Conservation (phyloP, 495 filamentous ascomycete species). For the Cetradonia linearis region DNA sequence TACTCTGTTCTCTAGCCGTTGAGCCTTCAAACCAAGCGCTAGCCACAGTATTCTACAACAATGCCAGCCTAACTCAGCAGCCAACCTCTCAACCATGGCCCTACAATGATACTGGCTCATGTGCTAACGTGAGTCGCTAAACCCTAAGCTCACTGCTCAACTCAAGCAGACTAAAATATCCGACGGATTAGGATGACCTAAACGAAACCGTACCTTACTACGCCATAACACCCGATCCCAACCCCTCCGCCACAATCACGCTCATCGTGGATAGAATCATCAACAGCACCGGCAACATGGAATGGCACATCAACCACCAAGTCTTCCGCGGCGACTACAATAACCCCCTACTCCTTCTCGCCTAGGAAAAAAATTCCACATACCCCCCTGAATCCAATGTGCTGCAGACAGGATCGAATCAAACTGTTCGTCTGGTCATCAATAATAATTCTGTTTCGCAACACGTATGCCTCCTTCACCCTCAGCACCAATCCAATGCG, state of each 20-base stretch:
- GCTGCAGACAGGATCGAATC: conserved; percentile 11
- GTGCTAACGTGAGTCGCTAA: conserved; percentile 13
- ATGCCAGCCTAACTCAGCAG: conserved; percentile 25
- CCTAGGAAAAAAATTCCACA: background rate
- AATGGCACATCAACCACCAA: conserved; percentile 28
- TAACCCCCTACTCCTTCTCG: conserved; percentile 27
- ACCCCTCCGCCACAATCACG: conserved; percentile 24
- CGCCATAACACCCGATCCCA: conserved; percentile 15
- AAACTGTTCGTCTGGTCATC: conserved; percentile 1
- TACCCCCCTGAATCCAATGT: conserved; percentile 16
- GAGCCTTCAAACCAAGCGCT: conserved; percentile 23
- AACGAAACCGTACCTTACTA: conserved; percentile 25
- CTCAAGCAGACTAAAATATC: conserved; percentile 21
- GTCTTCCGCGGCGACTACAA: conserved; percentile 32
- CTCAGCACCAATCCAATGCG: background rate
- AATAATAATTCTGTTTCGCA: conserved; percentile 16
- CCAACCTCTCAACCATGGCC: background rate
- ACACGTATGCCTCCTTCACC: conserved; percentile 3
- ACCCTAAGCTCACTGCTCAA: conserved; percentile 12
- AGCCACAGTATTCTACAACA: conserved; percentile 34
- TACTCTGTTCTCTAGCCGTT: conserved; percentile 13
- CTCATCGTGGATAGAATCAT: conserved; percentile 25
- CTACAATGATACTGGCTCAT: background rate
- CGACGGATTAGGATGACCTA: conserved; percentile 26
- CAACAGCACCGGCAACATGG: conserved; percentile 25